Percentiles rank a stretch among this genome's conserved stretches.
phyloP scores from a whole-genome alignment of 148 eudicot species.

The Pharnaceum exiguum region DNA sequence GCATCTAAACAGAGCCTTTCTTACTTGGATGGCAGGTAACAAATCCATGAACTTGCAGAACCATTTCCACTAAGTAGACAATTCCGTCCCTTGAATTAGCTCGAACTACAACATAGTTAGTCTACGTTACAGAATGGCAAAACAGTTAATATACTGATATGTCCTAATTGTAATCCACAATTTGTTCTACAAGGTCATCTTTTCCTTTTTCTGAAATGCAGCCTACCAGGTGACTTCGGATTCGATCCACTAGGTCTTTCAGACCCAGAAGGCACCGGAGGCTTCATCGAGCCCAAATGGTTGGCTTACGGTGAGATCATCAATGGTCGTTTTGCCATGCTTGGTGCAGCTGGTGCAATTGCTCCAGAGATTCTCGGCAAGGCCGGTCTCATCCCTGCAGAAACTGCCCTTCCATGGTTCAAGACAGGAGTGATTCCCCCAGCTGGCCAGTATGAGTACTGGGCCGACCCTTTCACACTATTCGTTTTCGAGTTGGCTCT shows the following conservation, averaged over 20 bases:
- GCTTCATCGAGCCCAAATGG: constrained; percentile 98
- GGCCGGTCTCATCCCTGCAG: constrained; percentile 76
- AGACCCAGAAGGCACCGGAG: constrained; percentile 98
- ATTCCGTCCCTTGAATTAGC: too few relatives aligned
- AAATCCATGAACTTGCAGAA: not conserved
- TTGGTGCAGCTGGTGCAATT: constrained; percentile 80
- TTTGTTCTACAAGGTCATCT: too few relatives aligned
- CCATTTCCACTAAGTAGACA: not conserved
- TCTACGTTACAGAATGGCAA: too few relatives aligned
- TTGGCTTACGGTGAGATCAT: constrained; percentile 91
- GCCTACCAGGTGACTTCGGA: constrained; percentile 96
- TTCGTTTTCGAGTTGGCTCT: constrained; percentile 89
- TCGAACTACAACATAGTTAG: too few relatives aligned
- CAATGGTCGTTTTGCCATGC: constrained; percentile 92
- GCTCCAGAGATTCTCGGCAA: constrained; percentile 92
- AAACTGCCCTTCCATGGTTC: constrained; percentile 99
- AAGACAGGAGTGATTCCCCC: constrained; percentile 94
- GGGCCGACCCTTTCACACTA: constrained; percentile 89
- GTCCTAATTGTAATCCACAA: too few relatives aligned
- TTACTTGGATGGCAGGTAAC: constrained; percentile 90
- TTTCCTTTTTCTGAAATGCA: constrained; percentile 15
- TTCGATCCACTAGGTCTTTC: constrained; percentile 97
- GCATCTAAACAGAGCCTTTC: constrained; percentile 96
- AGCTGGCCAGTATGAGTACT: constrained; percentile 87
- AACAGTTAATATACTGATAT: too few relatives aligned